These are phyloP conservation scores for Sporothrix variecibatus DNA, from an alignment of 2,329 filamentous ascomycete genomes.

Conservation along the genomic window DNA sequence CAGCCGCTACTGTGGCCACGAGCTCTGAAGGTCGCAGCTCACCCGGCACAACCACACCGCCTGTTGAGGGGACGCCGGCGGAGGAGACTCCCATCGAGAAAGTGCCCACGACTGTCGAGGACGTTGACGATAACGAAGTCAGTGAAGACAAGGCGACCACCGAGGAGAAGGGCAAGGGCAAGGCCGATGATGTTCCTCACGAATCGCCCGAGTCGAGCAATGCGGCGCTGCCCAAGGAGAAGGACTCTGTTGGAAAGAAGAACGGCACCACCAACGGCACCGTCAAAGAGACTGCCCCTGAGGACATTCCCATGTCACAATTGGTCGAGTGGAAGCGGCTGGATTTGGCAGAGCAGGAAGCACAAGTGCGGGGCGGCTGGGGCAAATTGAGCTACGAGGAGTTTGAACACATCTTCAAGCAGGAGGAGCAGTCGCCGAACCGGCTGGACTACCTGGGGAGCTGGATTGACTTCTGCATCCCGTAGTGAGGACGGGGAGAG, in stretches of 20 bases:
- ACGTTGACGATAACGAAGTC: background rate
- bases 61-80: background rate
- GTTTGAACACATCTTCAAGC: slow-evolving; percentile 74
- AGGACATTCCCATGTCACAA: slow-evolving; percentile 37
- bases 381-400: slow-evolving; percentile 77
- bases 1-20: slow-evolving; percentile 25
- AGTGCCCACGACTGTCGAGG: background rate
- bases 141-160: background rate
- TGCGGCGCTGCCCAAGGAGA: background rate
- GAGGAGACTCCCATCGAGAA: background rate
- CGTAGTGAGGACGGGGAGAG: slow-evolving; percentile 38
- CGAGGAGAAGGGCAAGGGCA: slow-evolving; percentile 22
- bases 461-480: slow-evolving; percentile 85
- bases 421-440: slow-evolving; percentile 62
- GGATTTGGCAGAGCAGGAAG: slow-evolving; percentile 67
- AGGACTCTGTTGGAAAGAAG: background rate
- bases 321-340: slow-evolving; percentile 57
- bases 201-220: no score
- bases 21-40: slow-evolving; percentile 24
- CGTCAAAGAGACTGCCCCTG: background rate
- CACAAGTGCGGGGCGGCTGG: slow-evolving; percentile 71
- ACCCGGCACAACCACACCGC: background rate
- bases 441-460: slow-evolving; percentile 78
- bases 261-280: background rate
- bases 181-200: background rate